These are phyloP conservation scores for Vaccinium myrtillus DNA, from an alignment of 148 eudicot species.

Conservation along the genomic window DNA sequence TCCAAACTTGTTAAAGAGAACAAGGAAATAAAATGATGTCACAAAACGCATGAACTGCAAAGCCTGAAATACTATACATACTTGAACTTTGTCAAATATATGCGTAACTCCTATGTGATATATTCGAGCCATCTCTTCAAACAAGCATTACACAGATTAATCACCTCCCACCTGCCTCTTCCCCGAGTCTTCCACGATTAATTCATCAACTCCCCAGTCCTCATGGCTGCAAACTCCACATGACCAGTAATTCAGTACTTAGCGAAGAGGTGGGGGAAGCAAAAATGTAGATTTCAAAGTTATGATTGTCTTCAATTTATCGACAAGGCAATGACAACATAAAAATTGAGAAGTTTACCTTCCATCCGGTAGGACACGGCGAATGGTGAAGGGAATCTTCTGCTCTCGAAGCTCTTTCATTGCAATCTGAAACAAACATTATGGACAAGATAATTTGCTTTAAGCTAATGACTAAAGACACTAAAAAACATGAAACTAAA, in stretches of 20 bases:
- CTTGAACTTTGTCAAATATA: too few relatives aligned
- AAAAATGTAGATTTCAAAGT: not conserved
- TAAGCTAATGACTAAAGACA: too few relatives aligned
- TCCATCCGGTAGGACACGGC: slow-evolving; percentile 93
- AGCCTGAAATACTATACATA: too few relatives aligned
- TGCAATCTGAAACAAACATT: too few relatives aligned
- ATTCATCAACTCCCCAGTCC: slow-evolving; percentile 98
- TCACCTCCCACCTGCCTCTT: slow-evolving; percentile 95
- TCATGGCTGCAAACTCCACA: slow-evolving; percentile 56
- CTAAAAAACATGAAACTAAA: too few relatives aligned
- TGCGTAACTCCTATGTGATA: too few relatives aligned
- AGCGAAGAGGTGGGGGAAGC: not conserved
- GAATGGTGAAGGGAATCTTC: slow-evolving; percentile 93
- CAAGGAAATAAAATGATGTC: too few relatives aligned
- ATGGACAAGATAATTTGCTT: too few relatives aligned
- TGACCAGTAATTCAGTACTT: not conserved
- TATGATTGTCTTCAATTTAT: not conserved
- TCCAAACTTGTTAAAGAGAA: too few relatives aligned
- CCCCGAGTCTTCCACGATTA: slow-evolving; percentile 97
- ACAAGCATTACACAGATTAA: slow-evolving; percentile 19
- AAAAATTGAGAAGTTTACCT: slow-evolving; percentile 38
- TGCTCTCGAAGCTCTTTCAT: too few relatives aligned
- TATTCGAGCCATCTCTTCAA: too few relatives aligned
- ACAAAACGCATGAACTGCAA: too few relatives aligned
- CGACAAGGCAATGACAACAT: not conserved